Evolutionary conservation across 2,329 filamentous ascomycete species (phyloP), one percentile per base, ranked within the genome.

Genomic region (Alternaria atra): DNA sequence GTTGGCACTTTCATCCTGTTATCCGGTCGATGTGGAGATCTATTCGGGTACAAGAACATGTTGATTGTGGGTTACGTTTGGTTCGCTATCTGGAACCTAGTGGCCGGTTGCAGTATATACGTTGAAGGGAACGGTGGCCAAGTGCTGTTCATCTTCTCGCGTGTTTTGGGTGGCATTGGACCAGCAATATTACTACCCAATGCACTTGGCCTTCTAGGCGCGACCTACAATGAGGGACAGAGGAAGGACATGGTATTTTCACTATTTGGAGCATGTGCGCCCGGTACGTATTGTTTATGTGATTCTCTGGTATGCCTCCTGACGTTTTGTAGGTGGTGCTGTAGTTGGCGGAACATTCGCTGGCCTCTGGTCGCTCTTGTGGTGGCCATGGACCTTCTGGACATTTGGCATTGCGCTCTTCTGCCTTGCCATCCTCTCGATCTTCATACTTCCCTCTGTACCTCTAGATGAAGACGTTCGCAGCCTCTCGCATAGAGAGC

Each of bases 151-250:
- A 74, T 76, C 35, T 76, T 77, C 40, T 70, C 75, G 1, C 64
- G 79, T 39, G 79, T 75, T 0, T 48, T 81, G 27, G 70, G 74
- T 47, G 84, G 87, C 0, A 83, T 89, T 17, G 90, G 89, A 0
- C 86, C 87, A 0, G 87, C 88, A 0, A 80, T 91, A 34, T 78
- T 84, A 10, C 79, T 91, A 25, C 89, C 90, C 0, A 91, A 90
- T 63, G 87, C 82, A 0, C 76, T 91, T 23, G 89, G 88, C 2
- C 80, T 92, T 12, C 74, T 91, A 0, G 88, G 87, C 2, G 79
- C 80, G 0, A 82, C 84, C 0, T 90, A 89, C 64, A 77, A 81
- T 0, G 85, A 85, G 0, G 88, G 88, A 0, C 79, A 76, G 53
- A 81, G 83, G 59, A 90, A 90, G 73, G 83, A 86, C 48, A 85